These are phyloP conservation scores for Microdochium trichocladiopsis DNA, from an alignment of 2,329 filamentous ascomycete species.

Conservation along the genomic window DNA sequence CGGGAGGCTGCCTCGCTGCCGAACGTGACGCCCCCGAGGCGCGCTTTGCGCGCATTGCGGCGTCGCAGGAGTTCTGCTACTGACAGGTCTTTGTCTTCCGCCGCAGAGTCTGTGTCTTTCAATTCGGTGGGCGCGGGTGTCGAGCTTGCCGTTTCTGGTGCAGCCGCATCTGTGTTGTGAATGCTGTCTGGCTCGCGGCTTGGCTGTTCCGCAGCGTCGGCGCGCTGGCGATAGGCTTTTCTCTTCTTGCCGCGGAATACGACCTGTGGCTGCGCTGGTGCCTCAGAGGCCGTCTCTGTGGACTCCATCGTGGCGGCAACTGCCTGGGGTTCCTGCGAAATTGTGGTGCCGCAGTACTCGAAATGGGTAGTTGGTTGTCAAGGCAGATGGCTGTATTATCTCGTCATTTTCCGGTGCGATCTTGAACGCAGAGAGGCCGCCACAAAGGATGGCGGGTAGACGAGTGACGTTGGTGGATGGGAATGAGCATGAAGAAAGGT, in stretches of 20 bases:
- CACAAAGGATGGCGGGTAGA: too few species aligned
- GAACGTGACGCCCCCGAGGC: conserved; percentile 51
- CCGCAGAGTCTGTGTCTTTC: conserved; percentile 8
- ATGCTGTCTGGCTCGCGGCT: conserved; percentile 3
- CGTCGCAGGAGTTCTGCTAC: conserved; percentile 44
- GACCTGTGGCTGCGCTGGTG: conserved; percentile 22
- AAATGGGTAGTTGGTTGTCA: too few species aligned
- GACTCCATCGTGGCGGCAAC: background rate
- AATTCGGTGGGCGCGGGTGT: conserved; percentile 1
- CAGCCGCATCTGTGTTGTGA: conserved; percentile 1
- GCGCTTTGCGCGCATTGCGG: conserved; percentile 42
- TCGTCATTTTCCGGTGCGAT: too few species aligned
- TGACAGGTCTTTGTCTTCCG: conserved; percentile 29
- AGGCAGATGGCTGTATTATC: too few species aligned
- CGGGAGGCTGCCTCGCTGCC: conserved; percentile 20
- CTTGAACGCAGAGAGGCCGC: too few species aligned
- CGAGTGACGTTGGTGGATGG: too few species aligned
- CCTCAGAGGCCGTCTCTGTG: background rate
- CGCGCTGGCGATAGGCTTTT: conserved; percentile 49
- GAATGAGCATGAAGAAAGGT: too few species aligned
- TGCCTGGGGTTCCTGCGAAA: too few species aligned
- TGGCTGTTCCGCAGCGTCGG: conserved; percentile 3
- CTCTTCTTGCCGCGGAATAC: conserved; percentile 56
- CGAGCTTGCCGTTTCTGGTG: background rate
- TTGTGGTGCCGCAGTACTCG: too few species aligned